Conservation (phyloP, 2,329 filamentous ascomycete genomes). For the Penicillium occitanis region DNA sequence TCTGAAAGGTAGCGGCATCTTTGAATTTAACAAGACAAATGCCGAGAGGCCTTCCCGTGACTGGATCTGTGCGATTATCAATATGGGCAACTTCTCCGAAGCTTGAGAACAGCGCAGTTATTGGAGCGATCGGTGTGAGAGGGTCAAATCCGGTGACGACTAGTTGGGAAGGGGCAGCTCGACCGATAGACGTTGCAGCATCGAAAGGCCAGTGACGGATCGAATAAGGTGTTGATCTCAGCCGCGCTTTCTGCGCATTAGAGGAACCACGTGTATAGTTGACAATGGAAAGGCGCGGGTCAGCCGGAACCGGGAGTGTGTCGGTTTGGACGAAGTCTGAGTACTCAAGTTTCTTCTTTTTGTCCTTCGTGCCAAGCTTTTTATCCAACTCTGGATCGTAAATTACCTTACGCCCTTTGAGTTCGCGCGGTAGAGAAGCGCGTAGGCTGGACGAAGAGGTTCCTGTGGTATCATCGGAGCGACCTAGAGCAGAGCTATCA, state of each 20-base stretch:
- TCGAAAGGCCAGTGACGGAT: conserved; percentile 82
- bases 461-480: background rate
- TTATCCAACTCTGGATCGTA: conserved; percentile 65
- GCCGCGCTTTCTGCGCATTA: conserved; percentile 67
- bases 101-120: conserved; percentile 41
- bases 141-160: conserved; percentile 97
- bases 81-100: conserved; percentile 76
- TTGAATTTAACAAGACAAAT: conserved; percentile 90
- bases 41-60: conserved; percentile 89
- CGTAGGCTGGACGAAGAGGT: background rate
- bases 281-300: conserved; percentile 73
- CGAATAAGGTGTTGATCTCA: conserved; percentile 73
- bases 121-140: conserved; percentile 65
- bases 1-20: conserved; percentile 61
- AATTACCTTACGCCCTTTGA: conserved; percentile 58
- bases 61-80: conserved; percentile 91
- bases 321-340: conserved; percentile 56
- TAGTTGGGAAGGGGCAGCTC: conserved; percentile 84
- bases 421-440: conserved; percentile 39
- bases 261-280: conserved; percentile 63
- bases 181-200: conserved; percentile 76
- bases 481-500: background rate
- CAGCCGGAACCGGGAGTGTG: conserved; percentile 62
- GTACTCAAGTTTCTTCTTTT: conserved; percentile 55
- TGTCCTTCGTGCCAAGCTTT: conserved; percentile 57